Conservation (phyloP, 176 grass and related monocot genomes). For the Carex myosuroides region DNA sequence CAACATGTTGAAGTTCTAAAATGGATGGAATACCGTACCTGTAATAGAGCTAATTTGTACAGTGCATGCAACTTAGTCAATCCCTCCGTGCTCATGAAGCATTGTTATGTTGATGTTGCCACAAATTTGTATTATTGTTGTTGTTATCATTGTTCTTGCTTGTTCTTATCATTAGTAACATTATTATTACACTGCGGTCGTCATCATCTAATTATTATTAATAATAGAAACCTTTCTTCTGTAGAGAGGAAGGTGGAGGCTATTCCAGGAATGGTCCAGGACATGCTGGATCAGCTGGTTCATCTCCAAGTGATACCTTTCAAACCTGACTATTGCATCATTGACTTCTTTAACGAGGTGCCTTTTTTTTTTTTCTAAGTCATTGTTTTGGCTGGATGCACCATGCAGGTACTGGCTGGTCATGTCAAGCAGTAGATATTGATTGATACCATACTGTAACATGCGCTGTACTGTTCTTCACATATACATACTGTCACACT, state of each 20-base stretch:
- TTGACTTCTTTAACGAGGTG: constrained; percentile 89
- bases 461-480: neutral
- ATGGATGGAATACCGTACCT: neutral
- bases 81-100: neutral
- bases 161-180: neutral
- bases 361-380: neutral
- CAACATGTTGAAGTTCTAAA: neutral
- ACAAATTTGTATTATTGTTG: neutral
- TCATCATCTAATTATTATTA: neutral
- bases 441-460: neutral
- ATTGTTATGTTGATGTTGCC: neutral
- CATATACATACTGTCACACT: neutral
- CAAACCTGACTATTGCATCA: constrained; percentile 89
- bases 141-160: neutral
- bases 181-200: neutral
- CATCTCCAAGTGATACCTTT: constrained; percentile 45
- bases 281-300: constrained; percentile 63
- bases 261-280: constrained; percentile 58
- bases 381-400: neutral
- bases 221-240: constrained; percentile 4
- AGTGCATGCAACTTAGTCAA: neutral
- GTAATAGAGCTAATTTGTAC: neutral
- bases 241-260: constrained; percentile 64
- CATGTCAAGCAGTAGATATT: neutral
- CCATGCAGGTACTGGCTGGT: neutral